Base-by-base conservation (phyloP, 371 early-diverging fungal genomes). In the Scutellospora calospora region DNA sequence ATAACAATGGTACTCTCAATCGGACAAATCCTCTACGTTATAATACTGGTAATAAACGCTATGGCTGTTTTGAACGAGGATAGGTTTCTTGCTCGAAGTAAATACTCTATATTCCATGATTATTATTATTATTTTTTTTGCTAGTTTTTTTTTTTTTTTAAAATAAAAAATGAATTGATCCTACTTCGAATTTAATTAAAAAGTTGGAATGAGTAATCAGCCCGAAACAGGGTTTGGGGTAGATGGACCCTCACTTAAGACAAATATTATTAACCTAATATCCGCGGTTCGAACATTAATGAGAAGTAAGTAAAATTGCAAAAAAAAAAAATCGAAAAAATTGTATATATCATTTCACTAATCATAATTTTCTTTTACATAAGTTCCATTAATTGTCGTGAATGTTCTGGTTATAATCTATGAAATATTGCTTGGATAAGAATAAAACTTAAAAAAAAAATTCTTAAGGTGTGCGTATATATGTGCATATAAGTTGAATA, bases 11-110 rank as follows among this genome's bases (percentile, higher is more conserved):
- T 68, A 9, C 57, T 82, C 8, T 80, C 83, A 8, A 69, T 83
- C 38, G 81, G 77, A 8, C 76, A 66, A 54, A 84, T 97, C 63
- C 87, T 97, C 71, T 94, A 95, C 82, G 91, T 94, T 20, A 81
- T 89, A 66, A 87, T 97, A 55, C 90, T 96, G 82, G 87, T 97
- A 82, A 91, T 97, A 82, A 98, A 98, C 86, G 95, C 96, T 54
- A 89, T 98, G 41, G 98, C 97, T 54, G 91, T 98, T 65, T 87
- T 98, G 63, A 95, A 96, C 83, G 98, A 98, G 88, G 97, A 98
- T 75, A 91, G 98, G 45, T 98, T 98, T 83, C 89, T 98, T 38
- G 96, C 97, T 11, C 86, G 96, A 86, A 96, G 98, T 97, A 93
- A 85, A 91, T 86, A 18, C 3, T 49, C 18, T 49, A n/a, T n/a